A percentile compares a stretch with the other conserved stretches of the same genome.
phyloP scores from a whole-genome alignment of 2,329 filamentous ascomycete species.

The Aspergillus sojae region DNA sequence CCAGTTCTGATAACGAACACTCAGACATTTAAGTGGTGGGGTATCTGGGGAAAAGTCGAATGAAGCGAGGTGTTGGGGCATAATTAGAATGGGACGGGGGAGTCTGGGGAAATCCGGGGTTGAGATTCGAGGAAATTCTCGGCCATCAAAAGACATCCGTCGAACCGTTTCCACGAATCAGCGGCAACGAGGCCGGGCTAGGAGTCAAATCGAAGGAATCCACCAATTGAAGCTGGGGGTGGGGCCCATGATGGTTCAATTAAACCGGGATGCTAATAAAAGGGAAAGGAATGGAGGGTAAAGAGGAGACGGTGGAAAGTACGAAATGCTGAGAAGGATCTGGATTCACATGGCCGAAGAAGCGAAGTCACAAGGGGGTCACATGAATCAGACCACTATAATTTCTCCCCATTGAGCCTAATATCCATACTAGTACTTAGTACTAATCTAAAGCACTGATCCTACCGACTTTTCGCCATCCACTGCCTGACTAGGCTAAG shows the following conservation, averaged over 20 bases:
- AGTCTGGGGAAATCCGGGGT: conserved; percentile 28
- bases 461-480: background rate
- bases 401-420: background rate
- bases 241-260: background rate
- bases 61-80: conserved; percentile 11
- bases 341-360: background rate
- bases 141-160: conserved; percentile 15
- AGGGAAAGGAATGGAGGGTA: background rate
- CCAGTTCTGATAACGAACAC: conserved; percentile 22
- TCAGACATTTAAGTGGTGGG: conserved; percentile 33
- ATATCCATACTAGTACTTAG: background rate
- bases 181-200: conserved; percentile 19
- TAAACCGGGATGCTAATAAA: background rate
- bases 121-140: conserved; percentile 38
- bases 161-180: conserved; percentile 36
- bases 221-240: conserved; percentile 23
- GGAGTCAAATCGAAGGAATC: conserved; percentile 13
- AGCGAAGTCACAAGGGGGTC: background rate
- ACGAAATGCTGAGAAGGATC: background rate
- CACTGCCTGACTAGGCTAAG: background rate
- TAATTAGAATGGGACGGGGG: background rate
- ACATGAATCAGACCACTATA: background rate
- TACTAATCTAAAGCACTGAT: background rate
- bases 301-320: background rate
- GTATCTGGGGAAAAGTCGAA: conserved; percentile 21